Percentiles rank a stretch among this genome's conserved stretches.
phyloP scores from a whole-genome alignment of 257 asterid species.

The Sherardia arvensis region DNA sequence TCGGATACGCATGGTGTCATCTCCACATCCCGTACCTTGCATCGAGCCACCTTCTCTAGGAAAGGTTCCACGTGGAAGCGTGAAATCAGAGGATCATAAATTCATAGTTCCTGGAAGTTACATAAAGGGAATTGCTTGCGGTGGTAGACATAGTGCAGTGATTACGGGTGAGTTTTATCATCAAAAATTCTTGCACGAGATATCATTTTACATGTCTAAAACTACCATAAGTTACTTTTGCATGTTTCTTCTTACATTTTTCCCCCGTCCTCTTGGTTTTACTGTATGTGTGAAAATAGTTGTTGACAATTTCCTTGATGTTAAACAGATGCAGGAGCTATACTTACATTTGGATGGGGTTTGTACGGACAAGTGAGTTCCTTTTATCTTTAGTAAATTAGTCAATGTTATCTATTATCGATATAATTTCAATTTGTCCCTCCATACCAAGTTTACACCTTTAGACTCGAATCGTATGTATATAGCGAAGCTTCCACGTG shows the following conservation, averaged over 20 bases:
- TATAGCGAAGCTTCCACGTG: neutral
- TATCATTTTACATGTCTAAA: neutral
- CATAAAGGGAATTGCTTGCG: constrained; percentile 87
- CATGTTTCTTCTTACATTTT: too few species aligned
- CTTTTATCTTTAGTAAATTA: neutral
- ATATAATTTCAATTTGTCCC: neutral
- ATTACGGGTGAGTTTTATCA: constrained; percentile 56
- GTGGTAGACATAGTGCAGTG: constrained; percentile 95
- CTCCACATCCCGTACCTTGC: constrained; percentile 96
- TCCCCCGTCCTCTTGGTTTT: neutral
- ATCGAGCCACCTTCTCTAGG: constrained; percentile 43
- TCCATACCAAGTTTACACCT: neutral
- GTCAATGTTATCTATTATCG: neutral
- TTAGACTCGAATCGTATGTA: neutral
- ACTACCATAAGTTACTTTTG: neutral
- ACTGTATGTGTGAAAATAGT: neutral
- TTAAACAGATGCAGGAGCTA: constrained; percentile 81
- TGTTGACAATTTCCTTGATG: neutral
- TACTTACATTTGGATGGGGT: constrained; percentile 98
- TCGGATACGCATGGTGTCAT: constrained; percentile 84
- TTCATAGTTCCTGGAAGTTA: constrained; percentile 70
- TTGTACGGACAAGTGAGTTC: constrained; percentile 82
- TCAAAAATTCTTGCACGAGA: neutral
- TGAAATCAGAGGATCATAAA: constrained; percentile 50
- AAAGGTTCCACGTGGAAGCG: constrained; percentile 54